Percentiles rank a stretch among this genome's conserved stretches.
Evolutionary conservation across 257 asterid genomes (phyloP).

Genomic region (Solanum sparsipilum): DNA sequence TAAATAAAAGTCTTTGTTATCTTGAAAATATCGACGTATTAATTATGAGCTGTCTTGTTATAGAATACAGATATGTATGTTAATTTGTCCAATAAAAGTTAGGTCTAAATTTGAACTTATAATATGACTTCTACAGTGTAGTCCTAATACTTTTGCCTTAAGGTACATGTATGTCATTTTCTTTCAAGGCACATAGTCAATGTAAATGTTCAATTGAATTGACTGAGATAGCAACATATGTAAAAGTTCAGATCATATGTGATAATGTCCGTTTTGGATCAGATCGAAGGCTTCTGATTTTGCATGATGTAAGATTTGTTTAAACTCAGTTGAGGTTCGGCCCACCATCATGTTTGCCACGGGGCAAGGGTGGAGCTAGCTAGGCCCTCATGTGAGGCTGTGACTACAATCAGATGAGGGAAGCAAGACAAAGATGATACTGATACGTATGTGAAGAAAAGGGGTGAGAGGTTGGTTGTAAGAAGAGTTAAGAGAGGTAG

Average conservation of each 20-base stretch:
- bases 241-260: not conserved
- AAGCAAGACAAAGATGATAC: not conserved
- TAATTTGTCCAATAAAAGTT: not conserved
- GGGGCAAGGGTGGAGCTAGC: not conserved
- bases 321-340: not conserved
- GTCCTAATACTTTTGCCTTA: not conserved
- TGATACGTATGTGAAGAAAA: not conserved
- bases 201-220: not conserved
- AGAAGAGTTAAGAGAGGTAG: not conserved
- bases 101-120: not conserved
- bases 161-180: not conserved
- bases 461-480: not conserved
- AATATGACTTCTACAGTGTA: not conserved
- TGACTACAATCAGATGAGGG: not conserved
- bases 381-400: not conserved
- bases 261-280: not conserved
- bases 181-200: not conserved
- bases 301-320: not conserved
- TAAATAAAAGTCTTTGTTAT: not conserved
- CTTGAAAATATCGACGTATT: not conserved
- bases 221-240: not conserved
- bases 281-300: not conserved
- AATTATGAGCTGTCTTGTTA: not conserved
- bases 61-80: not conserved
- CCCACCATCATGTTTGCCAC: not conserved